A percentile compares a stretch with the other conserved stretches of the same genome.
Conservation (phyloP, 2,329 filamentous ascomycete species). For the Penicillium corylophilum region DNA sequence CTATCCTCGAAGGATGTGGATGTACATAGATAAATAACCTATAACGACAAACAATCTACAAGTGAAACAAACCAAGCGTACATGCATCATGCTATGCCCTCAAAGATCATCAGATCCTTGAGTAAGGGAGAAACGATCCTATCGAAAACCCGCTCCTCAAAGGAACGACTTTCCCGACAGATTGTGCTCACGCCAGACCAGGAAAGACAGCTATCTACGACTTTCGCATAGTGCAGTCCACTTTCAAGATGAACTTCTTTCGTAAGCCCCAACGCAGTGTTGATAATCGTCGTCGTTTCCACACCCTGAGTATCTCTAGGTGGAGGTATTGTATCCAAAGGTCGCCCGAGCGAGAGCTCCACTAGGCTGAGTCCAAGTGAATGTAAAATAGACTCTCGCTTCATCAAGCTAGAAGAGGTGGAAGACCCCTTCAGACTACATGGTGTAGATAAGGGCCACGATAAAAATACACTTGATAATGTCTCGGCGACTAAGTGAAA, state of each 20-base stretch:
- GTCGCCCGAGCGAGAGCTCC: conserved; percentile 8
- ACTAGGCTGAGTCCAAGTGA: conserved; percentile 8
- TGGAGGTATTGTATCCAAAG: conserved; percentile 1
- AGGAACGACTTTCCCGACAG: background rate
- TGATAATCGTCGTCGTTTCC: background rate
- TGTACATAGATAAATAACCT: no score
- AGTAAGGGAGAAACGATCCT: conserved; percentile 10
- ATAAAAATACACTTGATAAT: conserved; percentile 6
- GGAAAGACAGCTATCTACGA: conserved; percentile 7
- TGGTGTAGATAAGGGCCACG: conserved; percentile 2
- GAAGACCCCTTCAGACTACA: background rate
- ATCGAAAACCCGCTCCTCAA: conserved; percentile 10
- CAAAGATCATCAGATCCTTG: conserved; percentile 11
- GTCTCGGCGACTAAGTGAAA: background rate
- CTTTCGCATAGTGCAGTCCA: conserved; percentile 6
- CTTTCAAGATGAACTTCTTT: conserved; percentile 4
- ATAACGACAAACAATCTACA: background rate
- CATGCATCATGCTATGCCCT: conserved; percentile 1
- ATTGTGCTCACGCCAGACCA: conserved; percentile 1
- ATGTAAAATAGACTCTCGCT: background rate
- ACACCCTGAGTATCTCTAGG: background rate
- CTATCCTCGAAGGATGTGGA: no score
- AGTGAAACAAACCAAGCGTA: background rate
- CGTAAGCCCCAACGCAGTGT: conserved; percentile 2
- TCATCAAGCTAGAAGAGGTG: background rate